A percentile compares a stretch with the other conserved stretches of the same genome.
phyloP scores from a whole-genome alignment of 768 basidiomycete genomes.

The Cystoderma amianthinum region DNA sequence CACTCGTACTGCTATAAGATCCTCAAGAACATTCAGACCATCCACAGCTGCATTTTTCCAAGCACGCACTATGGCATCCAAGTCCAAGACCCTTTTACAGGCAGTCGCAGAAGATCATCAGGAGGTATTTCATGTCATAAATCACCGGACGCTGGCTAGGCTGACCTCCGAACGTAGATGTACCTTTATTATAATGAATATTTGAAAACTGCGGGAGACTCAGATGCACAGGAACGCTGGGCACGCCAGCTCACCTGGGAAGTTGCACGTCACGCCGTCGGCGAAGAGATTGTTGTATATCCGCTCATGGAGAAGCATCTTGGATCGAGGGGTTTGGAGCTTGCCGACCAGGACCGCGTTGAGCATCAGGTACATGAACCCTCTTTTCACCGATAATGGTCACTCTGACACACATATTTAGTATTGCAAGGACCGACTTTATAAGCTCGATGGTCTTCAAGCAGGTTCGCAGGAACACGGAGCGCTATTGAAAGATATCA shows the following conservation, averaged over 20 bases:
- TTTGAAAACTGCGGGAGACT: constrained; percentile 20
- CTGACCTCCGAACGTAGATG: constrained; percentile 20
- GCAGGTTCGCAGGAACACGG: constrained; percentile 38
- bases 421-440: constrained; percentile 32
- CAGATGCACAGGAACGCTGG: constrained; percentile 34
- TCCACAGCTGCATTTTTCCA: not conserved
- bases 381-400: too few relatives aligned
- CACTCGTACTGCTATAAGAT: too few relatives aligned
- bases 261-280: constrained; percentile 41
- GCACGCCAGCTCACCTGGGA: constrained; percentile 43
- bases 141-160: not conserved
- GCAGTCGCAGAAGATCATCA: constrained; percentile 37
- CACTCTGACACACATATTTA: too few relatives aligned
- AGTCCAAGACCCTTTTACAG: constrained; percentile 21
- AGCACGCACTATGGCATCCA: constrained; percentile 5
- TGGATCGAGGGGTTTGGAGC: constrained; percentile 30
- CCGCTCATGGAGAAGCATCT: constrained; percentile 44
- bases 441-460: constrained; percentile 36
- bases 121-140: constrained; percentile 20
- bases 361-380: constrained; percentile 33
- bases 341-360: constrained; percentile 36
- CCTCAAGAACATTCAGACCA: too few relatives aligned
- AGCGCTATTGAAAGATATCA: constrained; percentile 30
- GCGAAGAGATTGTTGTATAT: constrained; percentile 47
- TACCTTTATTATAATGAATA: constrained; percentile 40